Evolutionary conservation across 2,329 filamentous ascomycete species (phyloP), one percentile per base, ranked within the genome.

Genomic region (Mariannaea elegans): DNA sequence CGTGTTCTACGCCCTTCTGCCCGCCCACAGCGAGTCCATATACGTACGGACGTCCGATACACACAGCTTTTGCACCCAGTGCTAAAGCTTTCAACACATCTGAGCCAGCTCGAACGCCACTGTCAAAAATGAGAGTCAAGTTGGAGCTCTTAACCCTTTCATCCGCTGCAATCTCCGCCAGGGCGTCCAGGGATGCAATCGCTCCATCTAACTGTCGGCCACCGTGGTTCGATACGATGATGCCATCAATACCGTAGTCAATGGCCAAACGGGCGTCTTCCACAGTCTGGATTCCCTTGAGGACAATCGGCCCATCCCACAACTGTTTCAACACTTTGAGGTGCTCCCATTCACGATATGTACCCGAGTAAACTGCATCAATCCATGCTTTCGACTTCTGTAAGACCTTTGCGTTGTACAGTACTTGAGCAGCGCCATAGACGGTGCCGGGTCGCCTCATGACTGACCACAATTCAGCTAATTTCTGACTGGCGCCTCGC

Each of bases 321-420:
- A 87, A 72, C 65, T 83, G 76, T 63, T 83, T 80, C 62, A 91
- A 69, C 46, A 85, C 77, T n/a, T 78, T 76, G 32, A 91, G 72
- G 34, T 91, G 80, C 2, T 86, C 82, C 89, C 89, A 91, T 0
- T 79, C 78, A 65, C 86, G 85, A 41, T 81, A 78, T 13, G 74
- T 74, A 0, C 83, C 81, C 2, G 69, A 71, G 29, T 67, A 65
- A 7, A 71, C 62, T 1, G 67, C 67, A 13, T 67, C 64, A 12
- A 66, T 61, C 68, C 68, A 71, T 3, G 63, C 65, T 53, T 60
- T 65, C 1, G 68, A 66, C 48, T 60, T 68, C 10, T 63, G 50
- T 29, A 71, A 56, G 1, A 68, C 56, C 16, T 10, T 39, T 18
- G 36, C 36, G 10, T 39, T 39, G 36, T 18, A 19, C 10, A 39